Conservation (phyloP, 2,329 filamentous ascomycete genomes). For the Fusarium lateritium region DNA sequence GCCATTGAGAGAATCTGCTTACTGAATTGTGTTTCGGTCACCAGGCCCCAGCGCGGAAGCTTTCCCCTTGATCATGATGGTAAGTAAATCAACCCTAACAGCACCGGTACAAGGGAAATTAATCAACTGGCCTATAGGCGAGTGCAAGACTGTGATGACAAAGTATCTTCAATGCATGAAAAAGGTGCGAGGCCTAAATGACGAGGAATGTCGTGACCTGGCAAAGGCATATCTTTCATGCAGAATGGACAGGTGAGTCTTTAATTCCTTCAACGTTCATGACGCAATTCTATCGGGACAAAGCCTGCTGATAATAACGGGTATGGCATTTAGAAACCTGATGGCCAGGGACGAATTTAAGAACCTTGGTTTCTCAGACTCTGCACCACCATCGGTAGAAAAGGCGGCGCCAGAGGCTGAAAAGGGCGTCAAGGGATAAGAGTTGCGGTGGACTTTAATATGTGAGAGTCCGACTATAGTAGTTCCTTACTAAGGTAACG, state of each 20-base stretch:
- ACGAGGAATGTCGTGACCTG: constrained; percentile 85
- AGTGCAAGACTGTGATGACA: constrained; percentile 92
- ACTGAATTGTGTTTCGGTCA: constrained; percentile 27
- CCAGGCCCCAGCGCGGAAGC: constrained; percentile 88
- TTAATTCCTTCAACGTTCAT: constrained; percentile 16
- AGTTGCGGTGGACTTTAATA: constrained; percentile 54
- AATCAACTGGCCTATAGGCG: constrained; percentile 67
- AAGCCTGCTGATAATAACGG: constrained; percentile 35
- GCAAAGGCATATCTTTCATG: constrained; percentile 92
- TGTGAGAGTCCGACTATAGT: constrained; percentile 9
- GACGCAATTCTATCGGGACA: constrained; percentile 36
- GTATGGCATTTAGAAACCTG: constrained; percentile 74
- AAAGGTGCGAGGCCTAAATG: constrained; percentile 85
- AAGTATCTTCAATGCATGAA: constrained; percentile 91
- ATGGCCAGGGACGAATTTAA: constrained; percentile 97
- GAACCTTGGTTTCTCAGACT: constrained; percentile 82
- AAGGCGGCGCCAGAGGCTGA: constrained; percentile 53
- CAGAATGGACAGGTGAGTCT: constrained; percentile 89
- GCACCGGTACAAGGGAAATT: constrained; percentile 12
- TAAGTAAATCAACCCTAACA: constrained; percentile 44
- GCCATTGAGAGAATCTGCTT: constrained; percentile 1
- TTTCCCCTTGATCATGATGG: constrained; percentile 94
- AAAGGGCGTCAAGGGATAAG: constrained; percentile 55
- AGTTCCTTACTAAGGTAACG: constrained; percentile 18
- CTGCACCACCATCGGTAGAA: constrained; percentile 39